These are phyloP conservation scores for Vitis riparia DNA, from an alignment of 164 flowering plant genomes.

Conservation along the genomic window DNA sequence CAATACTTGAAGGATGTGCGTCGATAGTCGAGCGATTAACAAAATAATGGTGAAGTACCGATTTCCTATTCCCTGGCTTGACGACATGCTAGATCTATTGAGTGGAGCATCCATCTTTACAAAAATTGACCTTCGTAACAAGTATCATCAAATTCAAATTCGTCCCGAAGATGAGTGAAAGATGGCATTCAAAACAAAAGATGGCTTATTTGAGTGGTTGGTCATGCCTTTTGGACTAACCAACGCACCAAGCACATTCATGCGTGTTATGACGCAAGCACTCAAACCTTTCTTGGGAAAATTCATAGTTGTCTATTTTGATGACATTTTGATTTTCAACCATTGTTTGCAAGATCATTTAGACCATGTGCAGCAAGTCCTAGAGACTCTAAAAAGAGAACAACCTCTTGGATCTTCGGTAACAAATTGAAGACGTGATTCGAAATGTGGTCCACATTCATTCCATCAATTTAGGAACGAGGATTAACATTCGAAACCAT, in stretches of 20 bases:
- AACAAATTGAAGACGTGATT: too few species aligned
- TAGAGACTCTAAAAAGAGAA: too few species aligned
- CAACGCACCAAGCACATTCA: background rate
- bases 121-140: background rate
- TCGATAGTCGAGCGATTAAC: background rate
- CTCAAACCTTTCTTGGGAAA: too few species aligned
- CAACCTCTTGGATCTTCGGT: too few species aligned
- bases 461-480: too few species aligned
- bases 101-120: background rate
- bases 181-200: background rate
- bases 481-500: too few species aligned
- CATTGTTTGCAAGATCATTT: too few species aligned
- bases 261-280: background rate
- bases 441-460: too few species aligned
- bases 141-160: background rate
- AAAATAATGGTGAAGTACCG: background rate
- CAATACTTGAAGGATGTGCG: background rate
- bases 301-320: too few species aligned
- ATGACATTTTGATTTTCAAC: too few species aligned
- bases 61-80: background rate
- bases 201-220: background rate
- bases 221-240: too few species aligned
- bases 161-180: background rate
- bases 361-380: too few species aligned
- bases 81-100: conserved; percentile 10